Percentiles rank a stretch among this genome's conserved stretches.
These are phyloP conservation scores for Yamadazyma triangularis DNA, from an alignment of 1,139 yeast species.

Conservation along the genomic window DNA sequence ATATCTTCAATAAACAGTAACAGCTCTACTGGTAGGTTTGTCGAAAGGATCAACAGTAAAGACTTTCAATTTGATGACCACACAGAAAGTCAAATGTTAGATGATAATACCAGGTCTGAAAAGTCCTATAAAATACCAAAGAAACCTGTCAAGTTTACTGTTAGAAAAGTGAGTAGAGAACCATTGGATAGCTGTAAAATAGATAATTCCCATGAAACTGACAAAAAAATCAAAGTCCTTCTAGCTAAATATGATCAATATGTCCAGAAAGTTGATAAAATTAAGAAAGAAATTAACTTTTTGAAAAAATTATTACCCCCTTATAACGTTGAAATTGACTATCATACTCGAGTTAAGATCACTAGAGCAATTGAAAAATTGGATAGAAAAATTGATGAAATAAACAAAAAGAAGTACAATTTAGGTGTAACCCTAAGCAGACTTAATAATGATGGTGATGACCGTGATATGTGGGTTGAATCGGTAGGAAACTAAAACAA, in stretches of 20 bases:
- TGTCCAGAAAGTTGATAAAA: constrained; percentile 28
- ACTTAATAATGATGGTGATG: constrained; percentile 42
- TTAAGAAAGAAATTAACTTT: constrained; percentile 39
- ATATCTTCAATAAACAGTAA: not conserved
- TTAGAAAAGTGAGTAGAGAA: constrained; percentile 39
- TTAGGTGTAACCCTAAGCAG: constrained; percentile 43
- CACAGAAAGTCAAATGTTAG: not conserved
- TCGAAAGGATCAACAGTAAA: not conserved
- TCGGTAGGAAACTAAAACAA: constrained; percentile 6
- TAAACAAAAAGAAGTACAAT: constrained; percentile 39
- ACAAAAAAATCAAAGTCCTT: constrained; percentile 16
- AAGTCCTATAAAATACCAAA: not conserved
- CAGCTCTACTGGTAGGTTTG: not conserved
- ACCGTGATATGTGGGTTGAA: constrained; percentile 44
- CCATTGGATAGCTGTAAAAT: constrained; percentile 9
- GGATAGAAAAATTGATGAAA: constrained; percentile 37
- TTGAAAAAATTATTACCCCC: constrained; percentile 42
- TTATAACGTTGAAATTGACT: constrained; percentile 42
- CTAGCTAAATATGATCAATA: constrained; percentile 38
- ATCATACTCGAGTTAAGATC: constrained; percentile 38
- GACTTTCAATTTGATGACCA: not conserved
- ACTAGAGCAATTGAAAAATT: constrained; percentile 42
- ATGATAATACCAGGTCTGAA: not conserved
- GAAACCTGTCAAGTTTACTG: constrained; percentile 38
- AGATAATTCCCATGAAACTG: constrained; percentile 2